A percentile compares a stretch with the other conserved stretches of the same genome.
Conservation (phyloP, 2,329 filamentous ascomycete species). For the Ilyonectria robusta region DNA sequence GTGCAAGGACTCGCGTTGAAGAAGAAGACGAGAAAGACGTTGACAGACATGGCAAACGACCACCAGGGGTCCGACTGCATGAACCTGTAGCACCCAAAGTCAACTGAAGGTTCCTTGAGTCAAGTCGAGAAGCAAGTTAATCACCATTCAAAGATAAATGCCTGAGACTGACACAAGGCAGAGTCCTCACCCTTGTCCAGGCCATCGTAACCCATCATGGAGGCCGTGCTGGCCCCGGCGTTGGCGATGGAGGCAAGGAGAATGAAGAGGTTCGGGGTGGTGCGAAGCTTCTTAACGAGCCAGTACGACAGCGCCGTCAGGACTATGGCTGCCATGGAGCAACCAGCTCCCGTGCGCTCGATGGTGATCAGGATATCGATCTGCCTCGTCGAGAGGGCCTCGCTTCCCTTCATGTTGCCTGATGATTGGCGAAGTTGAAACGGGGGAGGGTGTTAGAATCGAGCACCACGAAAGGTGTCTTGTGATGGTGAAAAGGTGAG, state of each 20-base stretch:
- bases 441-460: not conserved
- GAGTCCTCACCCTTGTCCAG: constrained; percentile 68
- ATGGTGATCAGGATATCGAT: constrained; percentile 63
- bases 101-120: not conserved
- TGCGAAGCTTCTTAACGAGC: constrained; percentile 65
- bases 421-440: constrained; percentile 9
- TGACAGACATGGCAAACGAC: constrained; percentile 86
- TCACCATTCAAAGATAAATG: constrained; percentile 77
- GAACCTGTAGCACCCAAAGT: constrained; percentile 67
- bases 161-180: constrained; percentile 72
- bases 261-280: constrained; percentile 69
- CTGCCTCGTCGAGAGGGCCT: constrained; percentile 52
- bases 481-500: not conserved
- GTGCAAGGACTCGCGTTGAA: constrained; percentile 70
- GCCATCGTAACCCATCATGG: constrained; percentile 78
- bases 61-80: constrained; percentile 83
- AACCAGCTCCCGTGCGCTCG: constrained; percentile 67
- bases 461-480: not conserved
- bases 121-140: constrained; percentile 44
- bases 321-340: constrained; percentile 67
- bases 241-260: constrained; percentile 56
- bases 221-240: constrained; percentile 72
- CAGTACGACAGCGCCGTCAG: constrained; percentile 65
- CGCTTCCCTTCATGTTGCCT: constrained; percentile 36
- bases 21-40: constrained; percentile 81